Evolutionary conservation across 1,284 basidiomycete genomes (phyloP).

Genomic region (Puccinia novopanici): DNA sequence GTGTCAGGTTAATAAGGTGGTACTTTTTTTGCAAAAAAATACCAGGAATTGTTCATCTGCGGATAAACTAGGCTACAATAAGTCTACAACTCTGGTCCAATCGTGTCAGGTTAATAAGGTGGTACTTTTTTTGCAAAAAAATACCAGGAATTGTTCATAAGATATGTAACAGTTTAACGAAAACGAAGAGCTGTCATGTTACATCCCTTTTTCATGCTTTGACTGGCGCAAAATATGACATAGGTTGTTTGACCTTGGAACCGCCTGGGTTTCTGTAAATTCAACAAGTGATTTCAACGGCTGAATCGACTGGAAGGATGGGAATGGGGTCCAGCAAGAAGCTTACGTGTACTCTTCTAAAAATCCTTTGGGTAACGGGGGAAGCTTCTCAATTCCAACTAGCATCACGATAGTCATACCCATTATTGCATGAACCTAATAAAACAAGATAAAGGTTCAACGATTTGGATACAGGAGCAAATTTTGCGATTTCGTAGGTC

Average conservation of each 20-base stretch:
- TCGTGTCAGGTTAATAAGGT: too few species aligned
- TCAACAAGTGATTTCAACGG: background rate
- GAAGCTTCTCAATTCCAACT: conserved; percentile 44
- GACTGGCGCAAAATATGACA: background rate
- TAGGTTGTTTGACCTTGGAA: background rate
- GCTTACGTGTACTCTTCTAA: conserved; percentile 17
- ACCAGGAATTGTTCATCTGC: too few species aligned
- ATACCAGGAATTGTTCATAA: too few species aligned
- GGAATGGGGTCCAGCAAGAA: background rate
- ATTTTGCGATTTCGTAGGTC: background rate
- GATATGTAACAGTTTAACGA: too few species aligned
- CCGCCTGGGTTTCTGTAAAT: background rate
- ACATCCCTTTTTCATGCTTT: too few species aligned
- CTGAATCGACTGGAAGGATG: background rate
- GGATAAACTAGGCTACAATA: too few species aligned
- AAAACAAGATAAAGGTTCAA: background rate
- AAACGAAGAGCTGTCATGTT: too few species aligned
- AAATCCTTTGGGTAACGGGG: conserved; percentile 24
- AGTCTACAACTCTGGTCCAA: too few species aligned
- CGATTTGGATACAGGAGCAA: background rate
- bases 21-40: too few species aligned
- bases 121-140: too few species aligned
- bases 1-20: too few species aligned
- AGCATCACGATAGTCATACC: conserved; percentile 40
- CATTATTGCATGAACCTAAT: conserved; percentile 41